Evolutionary conservation across 192 early-diverging fungal species (phyloP), one percentile per base, ranked within the genome.

Genomic region (Rhizophagus prolifer): DNA sequence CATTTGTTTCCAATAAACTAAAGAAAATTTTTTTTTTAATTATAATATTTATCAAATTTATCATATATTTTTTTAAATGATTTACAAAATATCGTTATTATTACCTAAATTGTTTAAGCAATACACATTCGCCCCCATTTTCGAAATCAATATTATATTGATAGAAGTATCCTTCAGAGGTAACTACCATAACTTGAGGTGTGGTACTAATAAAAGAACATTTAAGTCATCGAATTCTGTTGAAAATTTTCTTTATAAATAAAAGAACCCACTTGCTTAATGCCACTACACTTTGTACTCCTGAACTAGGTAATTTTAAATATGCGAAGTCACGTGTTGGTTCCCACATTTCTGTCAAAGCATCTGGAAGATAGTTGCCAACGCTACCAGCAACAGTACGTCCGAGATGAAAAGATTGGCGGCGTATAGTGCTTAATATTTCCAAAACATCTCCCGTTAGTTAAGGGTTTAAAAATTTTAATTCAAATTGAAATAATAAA

Each of bases 311-410:
- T 28, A 98, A 82, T 81, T 95, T 96, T 30, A 96, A 88, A 72
- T 92, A 94, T 9, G 95, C 96, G 86, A 97, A 99, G 81, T 99
- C 95, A 10, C 98, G 86, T 63, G 92, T 85, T 6, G 97, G 97
- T 82, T 98, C 97, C 92, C 93, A 97, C 68, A 98, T 95, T 72
- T 97, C 95, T 5, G 96, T 95, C 1, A 95, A 76, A 50, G 86
- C 85, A 75, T 94, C 92, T 8, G 97, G 97, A 59, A 98, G 87
- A 76, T 95, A 91, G 71, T 93, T 94, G 30, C 92, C 91, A 13
- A 96, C 91, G 70, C 90, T 92, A 28, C 91, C 92, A 19, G 95
- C 91, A 61, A 94, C 66, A 76, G 89, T 91, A 73, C 88, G 89
- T 78, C 82, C 88, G 79, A 83, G 79, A 80, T 83, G 86, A 78